Base-by-base conservation (phyloP, 495 filamentous ascomycete genomes). In the Aspergillus ostianus region DNA sequence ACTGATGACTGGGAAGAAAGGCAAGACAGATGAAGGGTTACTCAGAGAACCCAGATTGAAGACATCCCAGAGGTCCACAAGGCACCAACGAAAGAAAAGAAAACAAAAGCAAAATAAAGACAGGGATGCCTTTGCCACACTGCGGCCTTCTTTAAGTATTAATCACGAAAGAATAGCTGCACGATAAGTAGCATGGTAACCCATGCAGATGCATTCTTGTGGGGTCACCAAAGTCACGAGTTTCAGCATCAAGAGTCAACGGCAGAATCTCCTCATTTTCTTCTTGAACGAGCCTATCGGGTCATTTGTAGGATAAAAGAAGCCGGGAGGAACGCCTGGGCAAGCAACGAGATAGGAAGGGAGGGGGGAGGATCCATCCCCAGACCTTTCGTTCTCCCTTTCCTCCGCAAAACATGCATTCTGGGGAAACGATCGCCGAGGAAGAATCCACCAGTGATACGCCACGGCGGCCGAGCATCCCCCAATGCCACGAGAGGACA, bases 351-450 rank as follows among this genome's bases (percentile, higher is more conserved):
- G 18, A 19, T 21, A 49, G 19, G 23, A 26, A 26, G 47, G 47
- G 47, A 49, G 23, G 18, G 47, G 7, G 47, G 44, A 21, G 50
- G 32, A 23, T 51, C 51, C 41, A 47, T 52, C 55, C 55, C 55
- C 62, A 49, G 54, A 55, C 41, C 4, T 47, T 57, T 57, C 29
- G 15, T 1, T 41, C 15, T 41, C 13, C 12, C 36, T 41, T 41
- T 41, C 36, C 48, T 20, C 56, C 30, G 45, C 46, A 58, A 58
- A 50, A 36, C 44, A 55, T 47, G 36, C 59, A 56, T 6, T 47
- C 47, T 47, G 45, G 27, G 63, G 56, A 21, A 57, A 57, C 53
- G 59, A 59, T 65, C 32, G 51, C 36, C 58, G 47, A 46, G 10
- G 10, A 30, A 51, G 47, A 55, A 49, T 52, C 58, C 55, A 56